Evolutionary conservation across 805 yeast genomes (phyloP).

Genomic region (Maudiozyma barnettii): DNA sequence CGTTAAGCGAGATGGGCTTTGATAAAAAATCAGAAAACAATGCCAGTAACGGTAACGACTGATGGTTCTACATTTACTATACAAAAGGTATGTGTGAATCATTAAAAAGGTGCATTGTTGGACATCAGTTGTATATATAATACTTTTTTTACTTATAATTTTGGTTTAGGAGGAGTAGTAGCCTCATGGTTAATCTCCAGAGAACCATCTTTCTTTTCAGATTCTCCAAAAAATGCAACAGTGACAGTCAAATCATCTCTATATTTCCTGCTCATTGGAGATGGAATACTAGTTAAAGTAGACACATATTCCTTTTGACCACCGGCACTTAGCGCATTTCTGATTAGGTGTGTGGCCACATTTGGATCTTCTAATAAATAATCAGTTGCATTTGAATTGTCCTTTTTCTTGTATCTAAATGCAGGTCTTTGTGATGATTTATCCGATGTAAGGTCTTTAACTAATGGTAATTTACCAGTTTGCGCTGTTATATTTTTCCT

Average conservation of each 20-base stretch:
- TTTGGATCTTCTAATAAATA: slow-evolving; percentile 72
- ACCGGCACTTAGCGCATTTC: slow-evolving; percentile 86
- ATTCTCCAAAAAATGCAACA: slow-evolving; percentile 81
- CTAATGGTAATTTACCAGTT: slow-evolving; percentile 45
- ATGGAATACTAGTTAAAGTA: slow-evolving; percentile 81
- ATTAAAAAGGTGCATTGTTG: no score
- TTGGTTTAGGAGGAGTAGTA: slow-evolving; percentile 21
- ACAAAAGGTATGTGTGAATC: no score
- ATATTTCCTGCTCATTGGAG: slow-evolving; percentile 82
- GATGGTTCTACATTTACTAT: no score
- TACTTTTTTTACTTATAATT: slow-evolving; percentile 8
- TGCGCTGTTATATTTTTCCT: slow-evolving; percentile 7
- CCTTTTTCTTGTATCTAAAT: slow-evolving; percentile 42
- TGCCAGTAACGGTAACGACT: no score
- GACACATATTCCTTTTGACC: slow-evolving; percentile 83
- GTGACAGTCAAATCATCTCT: slow-evolving; percentile 95
- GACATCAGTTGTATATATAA: neutral
- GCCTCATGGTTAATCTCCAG: slow-evolving; percentile 18
- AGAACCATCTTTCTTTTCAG: slow-evolving; percentile 12
- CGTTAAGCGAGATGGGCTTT: no score
- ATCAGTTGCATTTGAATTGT: slow-evolving; percentile 22
- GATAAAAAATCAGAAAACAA: no score
- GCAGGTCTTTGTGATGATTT: slow-evolving; percentile 59
- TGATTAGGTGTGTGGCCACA: slow-evolving; percentile 83
- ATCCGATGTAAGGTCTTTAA: slow-evolving; percentile 51